A percentile compares a stretch with the other conserved stretches of the same genome.
Evolutionary conservation across 2,329 filamentous ascomycete genomes (phyloP).

Genomic region (Botryotinia narcissicola): DNA sequence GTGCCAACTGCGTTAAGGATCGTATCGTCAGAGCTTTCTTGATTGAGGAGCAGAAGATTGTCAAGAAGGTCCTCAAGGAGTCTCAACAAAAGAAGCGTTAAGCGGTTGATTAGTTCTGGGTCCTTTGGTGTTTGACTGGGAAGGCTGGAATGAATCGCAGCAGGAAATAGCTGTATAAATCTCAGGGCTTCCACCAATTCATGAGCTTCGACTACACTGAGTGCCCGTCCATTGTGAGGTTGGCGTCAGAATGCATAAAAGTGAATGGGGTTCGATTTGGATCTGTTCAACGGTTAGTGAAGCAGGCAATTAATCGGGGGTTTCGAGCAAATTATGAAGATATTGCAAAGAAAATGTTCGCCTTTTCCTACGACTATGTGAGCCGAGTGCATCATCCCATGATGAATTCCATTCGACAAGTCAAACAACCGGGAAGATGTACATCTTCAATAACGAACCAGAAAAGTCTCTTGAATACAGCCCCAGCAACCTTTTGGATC

Average conservation of each 20-base stretch:
- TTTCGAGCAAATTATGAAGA: constrained; percentile 5
- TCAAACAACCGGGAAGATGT: neutral
- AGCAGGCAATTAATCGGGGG: constrained; percentile 7
- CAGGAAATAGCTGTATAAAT: constrained; percentile 40
- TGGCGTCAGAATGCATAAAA: constrained; percentile 8
- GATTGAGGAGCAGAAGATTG: constrained; percentile 99
- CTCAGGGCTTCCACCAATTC: constrained; percentile 34
- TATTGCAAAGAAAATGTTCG: constrained; percentile 2
- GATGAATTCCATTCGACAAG: neutral
- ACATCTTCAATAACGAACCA: neutral
- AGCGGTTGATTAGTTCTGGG: constrained; percentile 31
- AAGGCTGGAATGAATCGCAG: constrained; percentile 38
- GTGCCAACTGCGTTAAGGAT: constrained; percentile 97
- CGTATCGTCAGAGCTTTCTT: constrained; percentile 97
- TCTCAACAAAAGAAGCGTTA: constrained; percentile 64
- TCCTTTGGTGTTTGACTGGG: constrained; percentile 39
- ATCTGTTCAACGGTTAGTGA: constrained; percentile 14
- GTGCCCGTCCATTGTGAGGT: constrained; percentile 12
- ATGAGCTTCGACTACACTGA: constrained; percentile 33
- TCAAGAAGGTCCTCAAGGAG: constrained; percentile 99
- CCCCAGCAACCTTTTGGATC: neutral
- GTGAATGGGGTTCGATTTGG: constrained; percentile 13
- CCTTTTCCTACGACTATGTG: neutral
- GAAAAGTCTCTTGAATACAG: neutral
- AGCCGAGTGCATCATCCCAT: neutral